phyloP scores from a whole-genome alignment of 306 rosid species.

The Styphnolobium japonicum region DNA sequence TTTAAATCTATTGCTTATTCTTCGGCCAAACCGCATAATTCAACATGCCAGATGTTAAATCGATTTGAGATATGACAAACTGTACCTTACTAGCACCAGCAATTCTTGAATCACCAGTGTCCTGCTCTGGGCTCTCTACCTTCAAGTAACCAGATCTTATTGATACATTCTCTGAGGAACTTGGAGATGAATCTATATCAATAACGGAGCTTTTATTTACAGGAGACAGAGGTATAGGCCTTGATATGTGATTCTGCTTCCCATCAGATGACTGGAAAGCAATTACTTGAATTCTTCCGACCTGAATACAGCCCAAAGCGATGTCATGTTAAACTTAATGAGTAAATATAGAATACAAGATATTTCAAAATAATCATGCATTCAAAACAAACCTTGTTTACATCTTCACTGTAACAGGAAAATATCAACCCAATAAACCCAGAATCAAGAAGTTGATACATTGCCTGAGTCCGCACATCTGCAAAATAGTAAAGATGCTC shows the following conservation, averaged over 20 bases:
- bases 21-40: background rate
- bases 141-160: slow-evolving; percentile 47
- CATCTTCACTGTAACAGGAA: slow-evolving; percentile 94
- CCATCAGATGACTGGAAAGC: slow-evolving; percentile 97
- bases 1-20: slow-evolving; percentile 8
- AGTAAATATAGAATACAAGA: slow-evolving; percentile 15
- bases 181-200: slow-evolving; percentile 84
- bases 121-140: slow-evolving; percentile 58
- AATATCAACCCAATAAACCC: slow-evolving; percentile 95
- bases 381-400: slow-evolving; percentile 63
- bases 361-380: slow-evolving; percentile 5
- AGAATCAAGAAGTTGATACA: slow-evolving; percentile 97
- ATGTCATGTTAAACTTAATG: slow-evolving; percentile 2
- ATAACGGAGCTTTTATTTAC: slow-evolving; percentile 67
- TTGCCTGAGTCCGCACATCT: slow-evolving; percentile 93
- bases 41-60: slow-evolving; percentile 11
- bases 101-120: slow-evolving; percentile 75
- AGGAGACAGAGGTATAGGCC: slow-evolving; percentile 67
- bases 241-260: slow-evolving; percentile 61
- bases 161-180: slow-evolving; percentile 65
- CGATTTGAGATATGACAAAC: background rate
- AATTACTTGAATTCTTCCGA: slow-evolving; percentile 97
- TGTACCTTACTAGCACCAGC: slow-evolving; percentile 65
- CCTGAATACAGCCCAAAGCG: slow-evolving; percentile 46
- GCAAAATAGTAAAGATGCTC: slow-evolving; percentile 18